Evolutionary conservation across 257 asterid genomes (phyloP).

Genomic region (Nicotiana otophora): DNA sequence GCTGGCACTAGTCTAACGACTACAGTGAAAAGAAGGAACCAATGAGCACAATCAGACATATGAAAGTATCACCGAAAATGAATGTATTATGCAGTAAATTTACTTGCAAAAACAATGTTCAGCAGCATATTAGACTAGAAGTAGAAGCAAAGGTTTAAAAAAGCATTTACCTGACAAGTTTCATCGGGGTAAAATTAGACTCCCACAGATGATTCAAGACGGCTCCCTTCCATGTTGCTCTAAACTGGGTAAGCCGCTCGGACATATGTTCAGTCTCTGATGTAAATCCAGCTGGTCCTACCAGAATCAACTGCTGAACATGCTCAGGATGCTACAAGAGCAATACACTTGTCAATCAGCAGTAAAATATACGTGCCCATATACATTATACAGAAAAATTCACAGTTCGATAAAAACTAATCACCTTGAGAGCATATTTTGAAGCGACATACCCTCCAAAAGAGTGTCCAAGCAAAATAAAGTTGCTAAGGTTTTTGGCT

Average conservation of each 20-base stretch:
- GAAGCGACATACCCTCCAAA: conserved; percentile 97
- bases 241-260: conserved; percentile 56
- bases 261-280: conserved; percentile 64
- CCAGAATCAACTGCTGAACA: conserved; percentile 73
- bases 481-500: conserved; percentile 75
- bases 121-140: not conserved
- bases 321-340: conserved; percentile 85
- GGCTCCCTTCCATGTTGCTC: conserved; percentile 88
- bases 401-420: not conserved
- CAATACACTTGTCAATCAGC: conserved; percentile 11
- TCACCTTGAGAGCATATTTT: conserved; percentile 86
- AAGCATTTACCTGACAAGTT: conserved; percentile 55
- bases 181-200: conserved; percentile 93
- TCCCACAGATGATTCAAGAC: conserved; percentile 89
- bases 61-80: not conserved
- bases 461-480: conserved; percentile 93
- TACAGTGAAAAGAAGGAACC: conserved; percentile 3
- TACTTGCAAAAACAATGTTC: not conserved
- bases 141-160: not conserved
- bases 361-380: not conserved
- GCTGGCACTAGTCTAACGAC: not conserved
- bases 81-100: not conserved
- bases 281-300: conserved; percentile 91
- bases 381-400: not conserved
- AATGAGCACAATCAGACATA: not conserved